Evolutionary conservation across 306 rosid species (phyloP), one percentile per base, ranked within the genome.

Genomic region (Benincasa hispida): DNA sequence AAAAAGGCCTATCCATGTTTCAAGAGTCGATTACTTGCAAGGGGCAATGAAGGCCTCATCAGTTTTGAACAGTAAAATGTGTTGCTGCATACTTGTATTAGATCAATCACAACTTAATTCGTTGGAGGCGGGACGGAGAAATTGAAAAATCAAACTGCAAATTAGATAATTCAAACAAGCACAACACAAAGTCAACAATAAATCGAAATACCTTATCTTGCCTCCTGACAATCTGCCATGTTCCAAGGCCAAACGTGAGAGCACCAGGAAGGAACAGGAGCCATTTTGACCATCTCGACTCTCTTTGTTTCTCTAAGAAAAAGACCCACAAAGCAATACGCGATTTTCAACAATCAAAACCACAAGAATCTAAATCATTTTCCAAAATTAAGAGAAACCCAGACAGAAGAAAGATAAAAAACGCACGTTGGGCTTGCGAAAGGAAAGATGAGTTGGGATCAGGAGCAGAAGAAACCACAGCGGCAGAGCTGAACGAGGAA

Each of bases 171-270:
- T 72, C 25, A 72, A 72, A 72, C 76, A 27, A 37, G 42, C 53
- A 48, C 13, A 24, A 39, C 13, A 56, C 24, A 55, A n/a, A 15
- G 2, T 17, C 65, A 22, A 45, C 48, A 50, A 25, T 39, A 21
- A 39, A 37, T 11, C 10, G 12, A 79, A 18, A 15, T 63, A 87
- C 99, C 96, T 94, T 94, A 0, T 94, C 96, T 77, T 90, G 87
- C 87, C 97, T 89, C 85, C 99, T 90, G 63, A 90, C 57, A 78
- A 94, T 81, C 86, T 94, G 97, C 98, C 99, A 94, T 62, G 93
- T 94, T 18, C 99, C 99, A 79, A 94, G 97, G 32, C 98, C 99
- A 90, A 94, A 92, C 54, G 93, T 81, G 61, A 92, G 84, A 59
- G 92, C 99, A 51, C 99, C 96, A 69, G 99, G 99, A 50, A 94